A percentile compares a stretch with the other conserved stretches of the same genome.
Evolutionary conservation across 192 early-diverging fungal genomes (phyloP).

Genomic region (Backusella mclennaniae): DNA sequence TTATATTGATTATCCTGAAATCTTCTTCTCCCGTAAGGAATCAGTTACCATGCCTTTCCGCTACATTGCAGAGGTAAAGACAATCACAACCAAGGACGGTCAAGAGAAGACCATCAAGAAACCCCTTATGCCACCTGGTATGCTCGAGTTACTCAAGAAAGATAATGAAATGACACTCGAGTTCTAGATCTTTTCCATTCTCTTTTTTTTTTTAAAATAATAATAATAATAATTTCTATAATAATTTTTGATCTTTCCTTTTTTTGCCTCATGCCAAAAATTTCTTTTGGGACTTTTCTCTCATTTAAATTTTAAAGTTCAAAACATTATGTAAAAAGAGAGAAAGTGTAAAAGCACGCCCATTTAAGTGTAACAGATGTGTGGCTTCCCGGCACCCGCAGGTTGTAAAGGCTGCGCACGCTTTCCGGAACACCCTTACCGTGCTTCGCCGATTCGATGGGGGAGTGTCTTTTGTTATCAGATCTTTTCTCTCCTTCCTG

Average conservation of each 20-base stretch:
- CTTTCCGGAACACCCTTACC: neutral
- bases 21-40: constrained; percentile 65
- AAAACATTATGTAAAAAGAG: neutral
- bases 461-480: neutral
- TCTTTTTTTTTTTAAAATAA: neutral
- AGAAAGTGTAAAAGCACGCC: neutral
- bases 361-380: neutral
- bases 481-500: neutral
- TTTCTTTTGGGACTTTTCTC: neutral
- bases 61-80: constrained; percentile 55
- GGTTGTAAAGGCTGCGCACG: neutral
- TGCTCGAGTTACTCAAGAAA: constrained; percentile 70
- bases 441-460: neutral
- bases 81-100: constrained; percentile 33
- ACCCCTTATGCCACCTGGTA: constrained; percentile 68
- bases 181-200: neutral
- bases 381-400: neutral
- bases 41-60: constrained; percentile 80
- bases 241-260: neutral
- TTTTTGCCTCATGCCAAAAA: neutral
- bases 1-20: constrained; percentile 75
- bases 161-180: constrained; percentile 64
- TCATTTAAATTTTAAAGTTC: neutral
- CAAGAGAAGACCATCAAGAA: constrained; percentile 46
- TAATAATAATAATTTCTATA: neutral